These are phyloP conservation scores for Tuber umbilicatum DNA, from an alignment of 495 filamentous ascomycete genomes.

Conservation along the genomic window DNA sequence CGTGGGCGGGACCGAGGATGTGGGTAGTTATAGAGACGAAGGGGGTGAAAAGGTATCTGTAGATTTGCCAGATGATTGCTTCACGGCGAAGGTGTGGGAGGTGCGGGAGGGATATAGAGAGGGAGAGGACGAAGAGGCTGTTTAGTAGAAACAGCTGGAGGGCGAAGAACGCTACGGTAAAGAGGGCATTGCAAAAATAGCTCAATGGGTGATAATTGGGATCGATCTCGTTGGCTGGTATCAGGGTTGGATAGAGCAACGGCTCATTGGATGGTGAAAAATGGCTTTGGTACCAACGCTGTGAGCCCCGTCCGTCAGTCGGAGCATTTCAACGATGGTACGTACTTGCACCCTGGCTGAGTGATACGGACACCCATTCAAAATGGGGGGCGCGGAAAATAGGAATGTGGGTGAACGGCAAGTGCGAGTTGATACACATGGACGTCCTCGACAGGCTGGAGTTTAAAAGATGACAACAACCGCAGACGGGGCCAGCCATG, in stretches of 20 bases:
- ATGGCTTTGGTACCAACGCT: slow-evolving; percentile 10
- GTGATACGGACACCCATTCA: not conserved
- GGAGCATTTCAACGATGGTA: not conserved
- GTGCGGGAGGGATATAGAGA: slow-evolving; percentile 36
- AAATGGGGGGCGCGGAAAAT: slow-evolving; percentile 12
- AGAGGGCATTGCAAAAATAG: slow-evolving; percentile 22
- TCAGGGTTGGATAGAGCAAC: slow-evolving; percentile 30
- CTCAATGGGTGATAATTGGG: slow-evolving; percentile 28
- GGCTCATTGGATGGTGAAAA: slow-evolving; percentile 30
- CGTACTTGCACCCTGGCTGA: not conserved
- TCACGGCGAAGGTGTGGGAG: slow-evolving; percentile 36
- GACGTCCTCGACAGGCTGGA: slow-evolving; percentile 34
- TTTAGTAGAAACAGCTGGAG: slow-evolving; percentile 39
- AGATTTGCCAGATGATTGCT: slow-evolving; percentile 34
- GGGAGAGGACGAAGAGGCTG: slow-evolving; percentile 34
- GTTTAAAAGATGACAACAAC: slow-evolving; percentile 37
- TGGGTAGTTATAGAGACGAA: slow-evolving; percentile 30
- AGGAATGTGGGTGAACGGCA: slow-evolving; percentile 34
- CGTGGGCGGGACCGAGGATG: slow-evolving; percentile 27
- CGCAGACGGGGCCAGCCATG: slow-evolving; percentile 34
- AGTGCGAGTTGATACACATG: slow-evolving; percentile 37
- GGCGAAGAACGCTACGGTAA: slow-evolving; percentile 25
- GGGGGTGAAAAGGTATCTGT: slow-evolving; percentile 28
- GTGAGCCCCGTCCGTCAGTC: slow-evolving; percentile 4
- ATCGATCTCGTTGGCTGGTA: slow-evolving; percentile 31